phyloP scores from a whole-genome alignment of 176 grass and related monocot genomes.

The Musa schizocarpa region DNA sequence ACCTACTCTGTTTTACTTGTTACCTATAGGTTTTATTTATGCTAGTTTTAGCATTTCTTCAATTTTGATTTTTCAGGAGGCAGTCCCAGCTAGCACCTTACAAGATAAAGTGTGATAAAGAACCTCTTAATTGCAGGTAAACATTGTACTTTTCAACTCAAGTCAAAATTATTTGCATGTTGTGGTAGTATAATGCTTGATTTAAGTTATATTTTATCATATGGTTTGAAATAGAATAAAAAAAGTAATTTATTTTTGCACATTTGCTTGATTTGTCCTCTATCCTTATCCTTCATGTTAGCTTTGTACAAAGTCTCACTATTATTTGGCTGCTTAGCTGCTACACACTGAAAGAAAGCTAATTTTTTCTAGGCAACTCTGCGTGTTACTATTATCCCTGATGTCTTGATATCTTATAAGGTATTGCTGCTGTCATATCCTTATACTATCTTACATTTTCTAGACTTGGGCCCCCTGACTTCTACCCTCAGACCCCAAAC shows the following conservation, averaged over 20 bases:
- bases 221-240: no score
- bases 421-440: conserved; percentile 4
- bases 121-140: conserved; percentile 80
- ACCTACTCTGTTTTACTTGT: no score
- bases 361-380: neutral
- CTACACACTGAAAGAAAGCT: neutral
- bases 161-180: neutral
- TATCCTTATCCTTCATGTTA: neutral
- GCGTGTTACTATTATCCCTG: neutral
- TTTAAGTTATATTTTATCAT: no score
- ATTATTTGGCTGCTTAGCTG: neutral
- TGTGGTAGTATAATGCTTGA: neutral
- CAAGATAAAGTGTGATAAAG: conserved; percentile 91
- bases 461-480: conserved; percentile 96
- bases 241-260: neutral
- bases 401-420: neutral
- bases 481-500: conserved; percentile 78
- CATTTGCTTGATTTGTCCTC: neutral
- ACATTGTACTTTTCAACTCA: conserved; percentile 4
- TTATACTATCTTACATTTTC: conserved; percentile 17
- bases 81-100: conserved; percentile 77
- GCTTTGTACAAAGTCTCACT: neutral
- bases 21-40: no score
- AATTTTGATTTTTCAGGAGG: conserved; percentile 44
- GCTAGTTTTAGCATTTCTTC: conserved; percentile 9